Base-by-base conservation (phyloP, 108 stramenopile genomes). In the Pseudonitzschia multiseries region DNA sequence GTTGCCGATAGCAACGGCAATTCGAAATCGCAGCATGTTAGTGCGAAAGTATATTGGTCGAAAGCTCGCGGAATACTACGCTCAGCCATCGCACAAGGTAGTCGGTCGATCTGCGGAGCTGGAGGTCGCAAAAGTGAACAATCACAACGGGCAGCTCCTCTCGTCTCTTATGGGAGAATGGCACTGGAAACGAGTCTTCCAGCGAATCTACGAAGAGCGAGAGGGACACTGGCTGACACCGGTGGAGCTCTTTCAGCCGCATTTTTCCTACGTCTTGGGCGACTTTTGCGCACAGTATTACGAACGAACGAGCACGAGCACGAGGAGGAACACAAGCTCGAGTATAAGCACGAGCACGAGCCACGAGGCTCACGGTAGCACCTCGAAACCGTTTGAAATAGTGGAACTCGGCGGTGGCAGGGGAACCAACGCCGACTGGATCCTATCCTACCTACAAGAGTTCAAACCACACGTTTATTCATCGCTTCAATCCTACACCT, bases 161-260 rank as follows among this genome's bases (percentile, higher is more conserved):
- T 70, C 74, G 53, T 75, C 76, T 20, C 66, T 90, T 3, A 69
- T 71, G 69, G 89, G 88, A 36, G 88, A 92, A 82, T 89, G 85
- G 86, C 88, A 94, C 70, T 94, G 91, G 90, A 77, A 80, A 52
- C 63, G 80, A 54, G 68, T 80, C 2, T 86, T 83, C 15, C 70
- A 75, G 48, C 67, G 66, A 24, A 24, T 88, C 44, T 94, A 92
- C 68, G 71, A 81, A 9, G 76, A 86, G 42, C 86, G 88, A 51
- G 59, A 86, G 44, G 93, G 93, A 53, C 89, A 89, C 78, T 94
- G 93, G 93, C 80, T 94, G 59, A 94, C 93, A 24, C 91, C 93
- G 4, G 89, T 90, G 40, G 93, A 94, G 62, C 69, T 94, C 24
- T 92, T 94, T 59, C 65, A 68, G 33, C 93, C 93, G 8, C 72